Conservation (phyloP, 106 monocot genomes). For the Xerophyta viscosa region DNA sequence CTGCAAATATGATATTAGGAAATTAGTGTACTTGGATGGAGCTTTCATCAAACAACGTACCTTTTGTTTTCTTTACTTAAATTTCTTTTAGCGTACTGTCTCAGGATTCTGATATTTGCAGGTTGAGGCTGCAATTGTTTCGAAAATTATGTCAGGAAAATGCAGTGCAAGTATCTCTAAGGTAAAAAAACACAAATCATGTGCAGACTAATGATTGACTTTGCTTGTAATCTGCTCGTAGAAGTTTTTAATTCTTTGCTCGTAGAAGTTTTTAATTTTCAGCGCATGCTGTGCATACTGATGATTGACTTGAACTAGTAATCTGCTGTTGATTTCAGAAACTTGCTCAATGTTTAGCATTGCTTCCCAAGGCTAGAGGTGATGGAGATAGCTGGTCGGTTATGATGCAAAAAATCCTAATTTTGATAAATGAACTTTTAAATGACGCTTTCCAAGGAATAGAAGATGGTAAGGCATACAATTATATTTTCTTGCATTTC, state of each 20-base stretch:
- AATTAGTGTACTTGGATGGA: no score
- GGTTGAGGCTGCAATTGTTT: constrained; percentile 62
- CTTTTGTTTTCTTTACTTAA: no score
- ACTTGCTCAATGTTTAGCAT: constrained; percentile 46
- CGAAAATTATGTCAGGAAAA: constrained; percentile 55
- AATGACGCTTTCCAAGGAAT: constrained; percentile 70
- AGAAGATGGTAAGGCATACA: constrained; percentile 57
- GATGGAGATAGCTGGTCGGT: constrained; percentile 67
- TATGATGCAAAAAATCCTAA: constrained; percentile 66
- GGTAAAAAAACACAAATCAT: constrained; percentile 31
- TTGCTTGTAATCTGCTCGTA: not conserved
- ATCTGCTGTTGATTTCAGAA: constrained; percentile 25
- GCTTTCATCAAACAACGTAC: no score
- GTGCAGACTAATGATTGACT: not conserved
- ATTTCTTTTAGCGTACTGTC: not conserved
- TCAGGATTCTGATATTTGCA: constrained; percentile 13
- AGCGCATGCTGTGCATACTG: no score
- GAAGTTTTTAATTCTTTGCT: not conserved
- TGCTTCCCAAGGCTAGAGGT: constrained; percentile 59
- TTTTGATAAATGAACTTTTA: constrained; percentile 48
- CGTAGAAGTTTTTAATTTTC: no score
- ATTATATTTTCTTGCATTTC: constrained; percentile 15
- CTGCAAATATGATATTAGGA: no score
- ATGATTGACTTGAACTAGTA: no score
- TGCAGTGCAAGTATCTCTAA: constrained; percentile 30